Evolutionary conservation across 257 asterid genomes (phyloP), one percentile per base, ranked within the genome.

Genomic region (Oldenlandia corymbosa): DNA sequence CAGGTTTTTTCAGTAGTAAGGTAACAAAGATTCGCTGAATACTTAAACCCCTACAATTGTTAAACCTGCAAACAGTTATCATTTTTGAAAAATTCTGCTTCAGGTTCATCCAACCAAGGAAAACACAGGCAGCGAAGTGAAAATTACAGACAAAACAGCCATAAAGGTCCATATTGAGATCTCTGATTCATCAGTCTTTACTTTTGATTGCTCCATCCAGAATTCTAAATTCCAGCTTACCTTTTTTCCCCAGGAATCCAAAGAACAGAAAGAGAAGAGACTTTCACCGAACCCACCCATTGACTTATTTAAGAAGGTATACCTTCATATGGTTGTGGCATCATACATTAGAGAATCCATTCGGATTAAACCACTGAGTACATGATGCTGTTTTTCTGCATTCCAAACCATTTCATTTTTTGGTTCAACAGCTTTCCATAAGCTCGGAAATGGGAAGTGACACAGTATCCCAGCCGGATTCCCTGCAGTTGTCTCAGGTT

Each of bases 241-340:
- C 55, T 64, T 56, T n/a, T n/a, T 67, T 34, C 49, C 69, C 48
- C 79, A 85, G 95, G 88, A 77, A 68, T 67, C 60, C 39, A 70
- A 75, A 64, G 62, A 61, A 28, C 46, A 76, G 52, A 66, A 26
- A 26, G 66, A 66, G 63, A 73, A 76, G 65, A 76, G 71, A 46
- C 58, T 62, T 61, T 42, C 58, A 4, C 73, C 61, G 68, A 73
- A 57, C 60, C 84, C 85, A 61, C 91, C 86, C 21, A 62, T 67
- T 23, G 90, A 84, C 66, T 75, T 78, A 62, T 83, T 91, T 67
- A 64, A 51, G 36, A 73, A 86, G 95, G 97, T 90, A 54, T 23
- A 34, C 39, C 9, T 34, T 34, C 9, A 34, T 34, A 9, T 3
- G 39, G 9, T 34, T 34, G 6, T n/a, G n/a, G n/a, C n/a, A n/a